Evolutionary conservation across 2,329 filamentous ascomycete species (phyloP).

Genomic region (Trichophyton equinum): DNA sequence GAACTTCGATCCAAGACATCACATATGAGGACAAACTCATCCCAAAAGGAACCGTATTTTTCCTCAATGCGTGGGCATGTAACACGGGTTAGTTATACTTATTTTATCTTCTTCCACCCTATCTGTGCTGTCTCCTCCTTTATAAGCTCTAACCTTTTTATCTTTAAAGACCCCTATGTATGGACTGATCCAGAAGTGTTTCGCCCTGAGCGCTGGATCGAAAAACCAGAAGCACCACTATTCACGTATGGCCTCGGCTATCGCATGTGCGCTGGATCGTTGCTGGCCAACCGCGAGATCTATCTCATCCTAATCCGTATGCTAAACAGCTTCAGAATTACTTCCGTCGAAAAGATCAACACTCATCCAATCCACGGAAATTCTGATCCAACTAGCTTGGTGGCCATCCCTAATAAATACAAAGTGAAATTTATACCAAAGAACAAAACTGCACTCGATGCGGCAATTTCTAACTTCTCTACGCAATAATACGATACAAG

Average conservation of each 20-base stretch:
- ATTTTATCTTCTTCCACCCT: neutral
- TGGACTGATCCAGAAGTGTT: conserved; percentile 49
- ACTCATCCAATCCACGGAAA: conserved; percentile 48
- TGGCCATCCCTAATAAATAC: conserved; percentile 48
- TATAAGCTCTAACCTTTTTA: neutral
- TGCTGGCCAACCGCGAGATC: conserved; percentile 52
- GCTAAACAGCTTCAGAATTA: conserved; percentile 49
- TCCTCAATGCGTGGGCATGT: conserved; percentile 56
- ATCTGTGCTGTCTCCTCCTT: neutral
- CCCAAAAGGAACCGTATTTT: conserved; percentile 51
- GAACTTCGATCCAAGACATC: conserved; percentile 49
- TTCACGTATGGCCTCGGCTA: conserved; percentile 56
- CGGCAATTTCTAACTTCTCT: conserved; percentile 24
- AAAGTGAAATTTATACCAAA: conserved; percentile 47
- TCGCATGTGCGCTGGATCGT: conserved; percentile 53
- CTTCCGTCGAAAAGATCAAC: conserved; percentile 43
- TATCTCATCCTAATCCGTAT: conserved; percentile 53
- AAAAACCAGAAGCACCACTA: conserved; percentile 50
- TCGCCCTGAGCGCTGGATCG: conserved; percentile 50
- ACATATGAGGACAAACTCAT: conserved; percentile 46
- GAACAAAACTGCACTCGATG: conserved; percentile 34
- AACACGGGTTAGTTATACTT: conserved; percentile 46
- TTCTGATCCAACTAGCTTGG: conserved; percentile 49
- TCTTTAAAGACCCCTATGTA: conserved; percentile 38
- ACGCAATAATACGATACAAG: neutral